Conservation (phyloP, 768 basidiomycete genomes). For the Hygrocybe punicea region DNA sequence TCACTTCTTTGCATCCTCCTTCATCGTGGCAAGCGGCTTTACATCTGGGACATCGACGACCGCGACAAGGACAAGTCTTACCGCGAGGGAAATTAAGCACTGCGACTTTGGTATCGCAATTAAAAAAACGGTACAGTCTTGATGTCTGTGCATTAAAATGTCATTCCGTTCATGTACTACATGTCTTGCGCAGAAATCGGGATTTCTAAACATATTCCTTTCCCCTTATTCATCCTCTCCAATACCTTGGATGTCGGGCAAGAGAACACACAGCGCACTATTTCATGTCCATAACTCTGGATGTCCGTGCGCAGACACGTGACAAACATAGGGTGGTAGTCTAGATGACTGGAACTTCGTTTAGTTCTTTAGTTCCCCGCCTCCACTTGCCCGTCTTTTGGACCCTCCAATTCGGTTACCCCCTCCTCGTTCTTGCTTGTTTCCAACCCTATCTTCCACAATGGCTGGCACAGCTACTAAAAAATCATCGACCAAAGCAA, state of each 20-base stretch:
- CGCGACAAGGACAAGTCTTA: too few species aligned
- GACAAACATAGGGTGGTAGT: not conserved
- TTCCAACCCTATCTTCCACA: slow-evolving; percentile 1
- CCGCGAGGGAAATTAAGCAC: too few species aligned
- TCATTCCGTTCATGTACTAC: too few species aligned
- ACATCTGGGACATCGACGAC: too few species aligned
- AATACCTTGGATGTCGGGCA: too few species aligned
- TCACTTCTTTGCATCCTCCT: too few species aligned
- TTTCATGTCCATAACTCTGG: not conserved
- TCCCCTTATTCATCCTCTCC: not conserved
- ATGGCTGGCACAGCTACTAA: slow-evolving; percentile 24
- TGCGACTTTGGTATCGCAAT: too few species aligned
- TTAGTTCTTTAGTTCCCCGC: slow-evolving; percentile 20
- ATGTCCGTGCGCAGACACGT: slow-evolving; percentile 27
- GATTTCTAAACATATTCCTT: too few species aligned
- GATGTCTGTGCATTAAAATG: too few species aligned
- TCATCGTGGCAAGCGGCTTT: too few species aligned
- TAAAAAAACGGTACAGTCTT: too few species aligned
- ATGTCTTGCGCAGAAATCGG: too few species aligned
- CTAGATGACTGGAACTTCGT: slow-evolving; percentile 3
- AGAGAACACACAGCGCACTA: not conserved
- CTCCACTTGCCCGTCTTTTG: slow-evolving; percentile 17
- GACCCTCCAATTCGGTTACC: slow-evolving; percentile 10
- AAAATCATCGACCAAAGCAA: slow-evolving; percentile 27
- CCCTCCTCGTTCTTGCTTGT: not conserved